Percentiles rank a stretch among this genome's conserved stretches.
phyloP scores from a whole-genome alignment of 495 filamentous ascomycete genomes.

The Eremomyces bilateralis region DNA sequence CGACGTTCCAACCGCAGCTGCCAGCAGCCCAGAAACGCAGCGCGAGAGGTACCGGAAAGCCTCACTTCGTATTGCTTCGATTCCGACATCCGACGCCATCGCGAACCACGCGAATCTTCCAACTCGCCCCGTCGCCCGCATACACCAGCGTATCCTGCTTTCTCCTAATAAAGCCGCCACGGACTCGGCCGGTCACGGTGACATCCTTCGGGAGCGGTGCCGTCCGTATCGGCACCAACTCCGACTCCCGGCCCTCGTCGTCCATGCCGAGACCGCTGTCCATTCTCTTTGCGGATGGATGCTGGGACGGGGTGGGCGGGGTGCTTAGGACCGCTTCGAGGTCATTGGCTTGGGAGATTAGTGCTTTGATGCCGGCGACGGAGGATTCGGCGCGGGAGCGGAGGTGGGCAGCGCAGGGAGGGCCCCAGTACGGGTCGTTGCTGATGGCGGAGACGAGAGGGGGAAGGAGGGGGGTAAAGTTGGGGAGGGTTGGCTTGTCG shows the following conservation, averaged over 20 bases:
- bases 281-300: background rate
- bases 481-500: constrained; percentile 15
- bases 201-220: constrained; percentile 8
- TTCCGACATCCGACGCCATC: too few species aligned
- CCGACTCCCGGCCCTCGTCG: constrained; percentile 1
- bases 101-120: constrained; percentile 9
- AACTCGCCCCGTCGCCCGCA: constrained; percentile 6
- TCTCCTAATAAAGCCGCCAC: constrained; percentile 9
- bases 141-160: constrained; percentile 7
- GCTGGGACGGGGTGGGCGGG: background rate
- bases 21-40: too few species aligned
- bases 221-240: constrained; percentile 6
- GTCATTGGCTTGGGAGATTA: constrained; percentile 31
- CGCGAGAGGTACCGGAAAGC: too few species aligned
- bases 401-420: constrained; percentile 31
- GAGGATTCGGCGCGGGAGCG: constrained; percentile 29
- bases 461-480: constrained; percentile 32
- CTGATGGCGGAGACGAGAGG: constrained; percentile 30
- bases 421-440: constrained; percentile 35
- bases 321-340: constrained; percentile 14
- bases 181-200: too few species aligned
- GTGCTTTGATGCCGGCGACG: constrained; percentile 29
- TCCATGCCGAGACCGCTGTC: background rate
- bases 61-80: too few species aligned
- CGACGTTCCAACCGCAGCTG: too few species aligned